A percentile compares a stretch with the other conserved stretches of the same genome.
These are phyloP conservation scores for Carex pumila DNA, from an alignment of 176 grass and related monocot genomes.

Conservation along the genomic window DNA sequence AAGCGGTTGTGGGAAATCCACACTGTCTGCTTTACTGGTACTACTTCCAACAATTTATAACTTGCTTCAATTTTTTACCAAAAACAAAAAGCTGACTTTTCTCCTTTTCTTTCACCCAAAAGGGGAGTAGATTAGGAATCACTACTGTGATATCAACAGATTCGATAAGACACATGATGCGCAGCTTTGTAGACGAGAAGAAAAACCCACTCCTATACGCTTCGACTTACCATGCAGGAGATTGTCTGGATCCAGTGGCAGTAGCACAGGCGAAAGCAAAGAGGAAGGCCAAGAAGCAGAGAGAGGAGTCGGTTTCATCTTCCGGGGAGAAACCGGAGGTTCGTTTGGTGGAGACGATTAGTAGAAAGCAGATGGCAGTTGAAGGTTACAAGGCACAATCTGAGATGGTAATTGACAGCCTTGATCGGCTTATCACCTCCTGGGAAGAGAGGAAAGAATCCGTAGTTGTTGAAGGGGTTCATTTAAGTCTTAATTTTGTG, in stretches of 20 bases:
- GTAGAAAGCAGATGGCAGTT: slow-evolving; percentile 76
- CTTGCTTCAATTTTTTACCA: neutral
- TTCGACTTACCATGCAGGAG: slow-evolving; percentile 93
- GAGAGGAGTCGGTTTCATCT: slow-evolving; percentile 30
- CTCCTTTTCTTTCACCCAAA: neutral
- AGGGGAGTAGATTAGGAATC: slow-evolving; percentile 86
- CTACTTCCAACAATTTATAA: neutral
- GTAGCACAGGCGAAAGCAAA: slow-evolving; percentile 77
- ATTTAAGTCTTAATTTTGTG: slow-evolving; percentile 98
- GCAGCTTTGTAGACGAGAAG: slow-evolving; percentile 71
- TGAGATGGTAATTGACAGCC: slow-evolving; percentile 95
- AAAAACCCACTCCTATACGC: slow-evolving; percentile 89
- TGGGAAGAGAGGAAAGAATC: slow-evolving; percentile 97
- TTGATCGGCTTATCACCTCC: slow-evolving; percentile 77
- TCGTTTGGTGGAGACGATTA: slow-evolving; percentile 41
- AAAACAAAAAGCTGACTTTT: neutral
- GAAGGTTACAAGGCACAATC: slow-evolving; percentile 96
- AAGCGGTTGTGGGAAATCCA: slow-evolving; percentile 96
- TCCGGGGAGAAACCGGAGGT: slow-evolving; percentile 39
- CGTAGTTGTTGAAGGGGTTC: slow-evolving; percentile 92
- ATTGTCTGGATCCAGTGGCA: slow-evolving; percentile 74
- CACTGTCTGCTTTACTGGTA: slow-evolving; percentile 92
- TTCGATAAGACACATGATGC: slow-evolving; percentile 98
- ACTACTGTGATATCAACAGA: slow-evolving; percentile 92
- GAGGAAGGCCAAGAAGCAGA: slow-evolving; percentile 65